Conservation (phyloP, 2,329 filamentous ascomycete species). For the Fusarium burgessii region DNA sequence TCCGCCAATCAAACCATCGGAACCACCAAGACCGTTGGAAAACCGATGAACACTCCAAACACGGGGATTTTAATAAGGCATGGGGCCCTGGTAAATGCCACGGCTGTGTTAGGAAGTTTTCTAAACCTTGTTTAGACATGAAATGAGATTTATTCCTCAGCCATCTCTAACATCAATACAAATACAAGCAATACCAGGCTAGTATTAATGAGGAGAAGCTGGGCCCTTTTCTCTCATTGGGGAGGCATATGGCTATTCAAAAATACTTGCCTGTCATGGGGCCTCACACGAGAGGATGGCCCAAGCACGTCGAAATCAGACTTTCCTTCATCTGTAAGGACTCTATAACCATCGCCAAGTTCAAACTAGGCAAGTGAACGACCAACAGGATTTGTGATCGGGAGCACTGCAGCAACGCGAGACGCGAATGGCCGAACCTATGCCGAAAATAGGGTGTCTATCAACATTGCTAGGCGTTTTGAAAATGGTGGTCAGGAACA, state of each 20-base stretch:
- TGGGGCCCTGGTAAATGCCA: conserved; percentile 21
- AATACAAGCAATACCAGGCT: conserved; percentile 11
- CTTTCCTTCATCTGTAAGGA: conserved; percentile 23
- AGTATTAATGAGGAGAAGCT: conserved; percentile 8
- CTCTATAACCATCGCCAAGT: conserved; percentile 7
- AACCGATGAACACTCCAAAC: conserved; percentile 30
- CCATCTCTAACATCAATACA: not conserved
- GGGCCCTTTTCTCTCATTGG: conserved; percentile 1
- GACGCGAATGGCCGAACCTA: conserved; percentile 33
- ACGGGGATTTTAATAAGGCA: conserved; percentile 12
- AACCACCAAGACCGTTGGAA: conserved; percentile 37
- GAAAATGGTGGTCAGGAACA: conserved; percentile 30
- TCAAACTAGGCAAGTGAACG: conserved; percentile 18
- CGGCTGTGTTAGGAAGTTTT: conserved; percentile 8
- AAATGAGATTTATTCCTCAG: conserved; percentile 1
- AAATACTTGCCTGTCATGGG: conserved; percentile 14
- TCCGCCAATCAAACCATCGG: conserved; percentile 66
- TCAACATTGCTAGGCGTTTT: conserved; percentile 15
- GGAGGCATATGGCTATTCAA: not conserved
- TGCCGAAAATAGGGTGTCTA: conserved; percentile 18
- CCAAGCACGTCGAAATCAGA: conserved; percentile 19
- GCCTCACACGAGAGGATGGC: conserved; percentile 4
- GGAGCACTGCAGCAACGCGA: conserved; percentile 29
- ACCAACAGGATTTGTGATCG: conserved; percentile 34
- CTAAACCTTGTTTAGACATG: not conserved